These are phyloP conservation scores for Blastomyces gilchristii DNA, from an alignment of 2,329 filamentous ascomycete genomes.

Conservation along the genomic window DNA sequence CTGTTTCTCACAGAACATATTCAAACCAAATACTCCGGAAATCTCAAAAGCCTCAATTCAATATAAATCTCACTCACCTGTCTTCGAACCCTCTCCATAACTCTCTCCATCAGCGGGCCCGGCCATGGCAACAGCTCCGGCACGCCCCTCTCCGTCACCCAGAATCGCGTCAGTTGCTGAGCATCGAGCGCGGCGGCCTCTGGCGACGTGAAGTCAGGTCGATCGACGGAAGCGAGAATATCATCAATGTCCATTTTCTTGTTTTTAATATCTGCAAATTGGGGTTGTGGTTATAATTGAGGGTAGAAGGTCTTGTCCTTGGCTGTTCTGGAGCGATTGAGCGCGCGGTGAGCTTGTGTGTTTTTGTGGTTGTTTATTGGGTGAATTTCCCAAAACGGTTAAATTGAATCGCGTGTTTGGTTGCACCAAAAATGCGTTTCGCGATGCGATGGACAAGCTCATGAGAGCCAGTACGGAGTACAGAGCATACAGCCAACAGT, in stretches of 20 bases:
- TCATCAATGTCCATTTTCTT: conserved; percentile 58
- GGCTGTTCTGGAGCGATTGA: not conserved
- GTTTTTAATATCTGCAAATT: conserved; percentile 12
- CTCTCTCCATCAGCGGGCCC: conserved; percentile 66
- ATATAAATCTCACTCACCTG: conserved; percentile 37
- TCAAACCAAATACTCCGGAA: not conserved
- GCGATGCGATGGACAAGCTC: not conserved
- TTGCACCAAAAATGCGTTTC: too few relatives aligned
- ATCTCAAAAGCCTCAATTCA: not conserved
- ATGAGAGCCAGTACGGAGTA: not conserved
- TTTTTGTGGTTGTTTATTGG: not conserved
- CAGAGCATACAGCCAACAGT: not conserved
- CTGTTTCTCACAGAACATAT: not conserved
- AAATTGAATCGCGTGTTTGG: conserved; percentile 1
- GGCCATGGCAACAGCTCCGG: conserved; percentile 80
- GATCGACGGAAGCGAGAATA: conserved; percentile 65
- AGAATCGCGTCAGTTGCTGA: conserved; percentile 79
- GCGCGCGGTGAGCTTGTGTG: not conserved
- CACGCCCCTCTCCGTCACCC: conserved; percentile 83
- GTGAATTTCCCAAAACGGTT: conserved; percentile 3
- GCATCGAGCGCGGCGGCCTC: conserved; percentile 52
- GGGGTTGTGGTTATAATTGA: not conserved
- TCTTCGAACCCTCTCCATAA: conserved; percentile 59
- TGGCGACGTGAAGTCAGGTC: conserved; percentile 36
- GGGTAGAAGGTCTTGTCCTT: not conserved